Percentiles rank a stretch among this genome's conserved stretches.
Evolutionary conservation across 2,329 filamentous ascomycete species (phyloP).

Genomic region (Trichoderma koningiopsis): DNA sequence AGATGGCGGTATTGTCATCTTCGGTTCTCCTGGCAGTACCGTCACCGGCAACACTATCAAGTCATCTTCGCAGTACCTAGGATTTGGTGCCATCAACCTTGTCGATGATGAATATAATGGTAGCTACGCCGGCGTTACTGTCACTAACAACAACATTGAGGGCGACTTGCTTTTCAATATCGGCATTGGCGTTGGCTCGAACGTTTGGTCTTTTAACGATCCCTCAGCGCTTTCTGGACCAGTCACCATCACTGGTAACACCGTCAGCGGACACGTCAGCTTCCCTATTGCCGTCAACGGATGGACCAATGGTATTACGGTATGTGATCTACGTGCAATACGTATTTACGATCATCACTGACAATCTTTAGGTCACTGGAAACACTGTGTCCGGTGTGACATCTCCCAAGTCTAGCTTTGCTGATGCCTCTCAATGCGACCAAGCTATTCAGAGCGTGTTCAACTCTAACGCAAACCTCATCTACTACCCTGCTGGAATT

Average conservation of each 20-base stretch:
- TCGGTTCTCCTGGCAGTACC: conserved; percentile 32
- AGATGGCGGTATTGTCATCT: conserved; percentile 34
- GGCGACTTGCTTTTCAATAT: conserved; percentile 31
- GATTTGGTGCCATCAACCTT: conserved; percentile 35
- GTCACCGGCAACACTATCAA: conserved; percentile 32
- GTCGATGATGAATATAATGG: conserved; percentile 32
- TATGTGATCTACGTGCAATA: not conserved
- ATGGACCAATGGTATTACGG: conserved; percentile 31
- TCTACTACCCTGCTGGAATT: conserved; percentile 31
- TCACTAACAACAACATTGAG: conserved; percentile 32
- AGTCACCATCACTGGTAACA: conserved; percentile 30
- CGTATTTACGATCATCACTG: not conserved
- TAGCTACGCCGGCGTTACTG: conserved; percentile 32
- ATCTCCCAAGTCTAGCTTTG: conserved; percentile 30
- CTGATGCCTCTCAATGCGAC: conserved; percentile 30
- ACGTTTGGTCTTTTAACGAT: conserved; percentile 33
- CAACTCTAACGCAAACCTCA: conserved; percentile 30
- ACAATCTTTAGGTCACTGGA: conserved; percentile 25
- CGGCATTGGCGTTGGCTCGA: conserved; percentile 33
- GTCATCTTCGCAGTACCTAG: conserved; percentile 30
- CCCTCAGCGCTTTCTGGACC: conserved; percentile 28
- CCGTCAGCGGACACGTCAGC: conserved; percentile 29
- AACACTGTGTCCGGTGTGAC: conserved; percentile 31
- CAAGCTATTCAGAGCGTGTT: conserved; percentile 29
- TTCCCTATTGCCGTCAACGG: conserved; percentile 34